phyloP scores from a whole-genome alignment of 2,329 filamentous ascomycete species.

The Clarireedia homoeocarpa region DNA sequence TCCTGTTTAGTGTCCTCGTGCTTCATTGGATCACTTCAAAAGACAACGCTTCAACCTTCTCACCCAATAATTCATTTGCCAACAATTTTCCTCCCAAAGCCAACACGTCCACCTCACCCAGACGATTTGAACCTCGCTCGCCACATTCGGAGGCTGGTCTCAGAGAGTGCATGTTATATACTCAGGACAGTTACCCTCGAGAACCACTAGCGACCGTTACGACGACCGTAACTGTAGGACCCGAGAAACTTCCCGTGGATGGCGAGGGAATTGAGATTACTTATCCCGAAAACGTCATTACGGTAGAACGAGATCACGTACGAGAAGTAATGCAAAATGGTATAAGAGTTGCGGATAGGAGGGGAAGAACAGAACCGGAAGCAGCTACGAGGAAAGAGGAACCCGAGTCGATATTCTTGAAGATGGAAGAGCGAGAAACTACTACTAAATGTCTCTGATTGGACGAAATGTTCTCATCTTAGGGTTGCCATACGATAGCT shows the following conservation, averaged over 20 bases:
- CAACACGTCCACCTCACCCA: neutral
- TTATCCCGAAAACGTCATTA: neutral
- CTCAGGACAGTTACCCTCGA: neutral
- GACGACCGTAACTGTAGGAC: neutral
- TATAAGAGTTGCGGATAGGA: neutral
- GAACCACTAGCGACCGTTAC: neutral
- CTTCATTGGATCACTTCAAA: slow-evolving; percentile 50
- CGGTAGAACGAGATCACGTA: neutral
- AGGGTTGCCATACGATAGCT: neutral
- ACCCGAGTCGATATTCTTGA: neutral
- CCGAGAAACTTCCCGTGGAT: neutral
- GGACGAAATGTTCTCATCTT: neutral
- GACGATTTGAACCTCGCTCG: neutral
- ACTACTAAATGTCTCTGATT: neutral
- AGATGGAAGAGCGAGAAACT: neutral
- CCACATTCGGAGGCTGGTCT: neutral
- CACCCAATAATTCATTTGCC: neutral
- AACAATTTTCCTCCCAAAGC: neutral
- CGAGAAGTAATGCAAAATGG: neutral
- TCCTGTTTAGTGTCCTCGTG: slow-evolving; percentile 52
- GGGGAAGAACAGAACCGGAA: neutral
- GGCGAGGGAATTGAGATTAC: neutral
- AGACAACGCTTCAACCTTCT: slow-evolving; percentile 28
- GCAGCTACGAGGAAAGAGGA: neutral
- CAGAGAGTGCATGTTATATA: neutral